A percentile compares a stretch with the other conserved stretches of the same genome.
These are phyloP conservation scores for Spiromastix sp. DNA, from an alignment of 2,329 filamentous ascomycete species.

Conservation along the genomic window DNA sequence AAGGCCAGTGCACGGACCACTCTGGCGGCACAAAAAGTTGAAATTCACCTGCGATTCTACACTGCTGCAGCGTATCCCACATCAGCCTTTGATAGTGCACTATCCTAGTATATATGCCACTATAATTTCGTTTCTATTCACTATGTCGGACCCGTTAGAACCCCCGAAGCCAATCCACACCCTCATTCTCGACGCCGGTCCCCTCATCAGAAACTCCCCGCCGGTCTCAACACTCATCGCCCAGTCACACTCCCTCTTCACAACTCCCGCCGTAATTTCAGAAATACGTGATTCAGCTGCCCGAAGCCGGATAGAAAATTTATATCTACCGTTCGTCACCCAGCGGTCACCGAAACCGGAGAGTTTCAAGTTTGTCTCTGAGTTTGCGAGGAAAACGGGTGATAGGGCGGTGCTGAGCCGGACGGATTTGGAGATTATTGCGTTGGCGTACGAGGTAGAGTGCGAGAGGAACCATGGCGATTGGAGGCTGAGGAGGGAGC, in stretches of 20 bases:
- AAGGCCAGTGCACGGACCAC: too few species aligned
- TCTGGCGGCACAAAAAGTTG: too few species aligned
- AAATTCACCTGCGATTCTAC: too few species aligned
- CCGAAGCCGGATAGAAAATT: conserved; percentile 68
- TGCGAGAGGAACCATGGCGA: conserved; percentile 83
- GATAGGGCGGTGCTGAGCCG: conserved; percentile 79
- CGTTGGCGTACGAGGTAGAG: conserved; percentile 88
- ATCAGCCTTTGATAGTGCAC: too few species aligned
- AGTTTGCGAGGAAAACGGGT: conserved; percentile 82
- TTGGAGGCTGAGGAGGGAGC: conserved; percentile 69
- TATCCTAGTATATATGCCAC: too few species aligned
- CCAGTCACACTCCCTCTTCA: conserved; percentile 67
- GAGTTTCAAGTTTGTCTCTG: conserved; percentile 68
- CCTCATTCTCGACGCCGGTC: conserved; percentile 81
- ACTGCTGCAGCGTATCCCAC: too few species aligned
- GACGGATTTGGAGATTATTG: conserved; percentile 81
- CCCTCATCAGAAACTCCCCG: conserved; percentile 88
- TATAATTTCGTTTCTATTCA: too few species aligned
- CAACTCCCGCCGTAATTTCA: conserved; percentile 71
- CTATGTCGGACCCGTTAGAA: too few species aligned
- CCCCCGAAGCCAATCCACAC: conserved; percentile 61
- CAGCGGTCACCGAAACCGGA: conserved; percentile 62
- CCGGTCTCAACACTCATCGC: conserved; percentile 70
- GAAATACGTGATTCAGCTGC: conserved; percentile 84
- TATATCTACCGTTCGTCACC: conserved; percentile 74